These are phyloP conservation scores for Aspergillus cavernicola DNA, from an alignment of 495 filamentous ascomycete species.

Conservation along the genomic window DNA sequence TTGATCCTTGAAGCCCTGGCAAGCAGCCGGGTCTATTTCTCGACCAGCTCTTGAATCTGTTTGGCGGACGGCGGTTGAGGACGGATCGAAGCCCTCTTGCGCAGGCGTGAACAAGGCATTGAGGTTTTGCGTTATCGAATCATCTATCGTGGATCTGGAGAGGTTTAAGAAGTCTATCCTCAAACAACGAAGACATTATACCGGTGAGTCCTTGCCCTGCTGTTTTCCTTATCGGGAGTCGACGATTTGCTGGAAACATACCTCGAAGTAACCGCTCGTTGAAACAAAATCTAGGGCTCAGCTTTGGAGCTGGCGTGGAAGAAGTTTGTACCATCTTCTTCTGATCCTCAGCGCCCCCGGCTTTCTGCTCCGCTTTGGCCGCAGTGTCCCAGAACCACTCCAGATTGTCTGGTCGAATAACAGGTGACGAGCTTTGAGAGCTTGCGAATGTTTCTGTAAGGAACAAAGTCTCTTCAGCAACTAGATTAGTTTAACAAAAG, in stretches of 20 bases:
- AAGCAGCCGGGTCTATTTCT: constrained; percentile 57
- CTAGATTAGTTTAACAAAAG: too few relatives aligned
- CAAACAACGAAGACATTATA: constrained; percentile 1
- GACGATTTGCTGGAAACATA: constrained; percentile 28
- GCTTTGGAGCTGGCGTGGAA: constrained; percentile 49
- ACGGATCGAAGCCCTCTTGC: constrained; percentile 68
- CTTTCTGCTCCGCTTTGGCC: constrained; percentile 19
- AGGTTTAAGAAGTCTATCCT: constrained; percentile 83
- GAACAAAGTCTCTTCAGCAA: not conserved
- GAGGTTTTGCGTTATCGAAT: constrained; percentile 87
- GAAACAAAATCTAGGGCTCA: constrained; percentile 93
- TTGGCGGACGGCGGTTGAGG: constrained; percentile 63
- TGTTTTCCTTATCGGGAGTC: too few relatives aligned
- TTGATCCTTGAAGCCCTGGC: constrained; percentile 68
- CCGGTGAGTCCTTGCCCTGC: not conserved
- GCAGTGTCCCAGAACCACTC: constrained; percentile 41
- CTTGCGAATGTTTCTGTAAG: not conserved
- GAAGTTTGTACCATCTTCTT: constrained; percentile 64
- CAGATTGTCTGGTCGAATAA: constrained; percentile 27
- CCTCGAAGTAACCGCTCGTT: constrained; percentile 80
- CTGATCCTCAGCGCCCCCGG: constrained; percentile 13
- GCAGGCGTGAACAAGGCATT: constrained; percentile 85
- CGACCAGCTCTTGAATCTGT: constrained; percentile 36
- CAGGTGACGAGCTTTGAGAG: not conserved
- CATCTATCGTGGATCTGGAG: constrained; percentile 82